Percentiles rank a stretch among this genome's conserved stretches.
Evolutionary conservation across 2,329 filamentous ascomycete genomes (phyloP).

Genomic region (Xylariales sp.): DNA sequence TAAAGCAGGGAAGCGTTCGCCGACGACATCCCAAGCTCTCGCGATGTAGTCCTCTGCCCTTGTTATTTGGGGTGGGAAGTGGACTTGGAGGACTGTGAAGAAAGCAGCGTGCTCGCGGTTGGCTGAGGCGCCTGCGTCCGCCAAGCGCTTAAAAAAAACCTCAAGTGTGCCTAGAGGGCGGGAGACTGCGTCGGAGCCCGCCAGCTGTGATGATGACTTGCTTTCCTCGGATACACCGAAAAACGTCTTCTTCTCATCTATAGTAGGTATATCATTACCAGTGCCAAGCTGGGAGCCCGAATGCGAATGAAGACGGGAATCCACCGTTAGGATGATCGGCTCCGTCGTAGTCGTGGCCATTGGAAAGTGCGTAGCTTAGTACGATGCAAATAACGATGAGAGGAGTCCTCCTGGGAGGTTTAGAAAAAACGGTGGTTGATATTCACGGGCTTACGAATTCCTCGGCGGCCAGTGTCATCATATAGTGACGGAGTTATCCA

Average conservation of each 20-base stretch:
- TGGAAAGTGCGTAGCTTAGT: background rate
- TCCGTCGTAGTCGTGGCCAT: constrained; percentile 13
- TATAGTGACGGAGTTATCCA: constrained; percentile 2
- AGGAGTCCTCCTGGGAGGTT: background rate
- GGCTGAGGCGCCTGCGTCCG: constrained; percentile 38
- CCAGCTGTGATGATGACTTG: background rate
- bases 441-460: constrained; percentile 10
- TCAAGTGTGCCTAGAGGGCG: constrained; percentile 42
- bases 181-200: background rate
- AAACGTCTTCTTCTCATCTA: constrained; percentile 8
- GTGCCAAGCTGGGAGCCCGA: background rate
- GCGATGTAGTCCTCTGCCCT: constrained; percentile 30
- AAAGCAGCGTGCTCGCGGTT: constrained; percentile 50
- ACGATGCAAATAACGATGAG: background rate
- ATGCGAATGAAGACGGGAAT: constrained; percentile 5
- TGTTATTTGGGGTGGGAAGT: constrained; percentile 38
- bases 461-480: background rate
- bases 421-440: background rate
- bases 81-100: constrained; percentile 34
- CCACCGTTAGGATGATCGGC: background rate
- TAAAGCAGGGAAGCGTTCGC: constrained; percentile 32
- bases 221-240: background rate
- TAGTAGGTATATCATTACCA: background rate
- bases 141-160: constrained; percentile 47
- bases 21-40: constrained; percentile 37